phyloP scores from a whole-genome alignment of 805 yeast species.

The Blastobotrys chiropterorum region DNA sequence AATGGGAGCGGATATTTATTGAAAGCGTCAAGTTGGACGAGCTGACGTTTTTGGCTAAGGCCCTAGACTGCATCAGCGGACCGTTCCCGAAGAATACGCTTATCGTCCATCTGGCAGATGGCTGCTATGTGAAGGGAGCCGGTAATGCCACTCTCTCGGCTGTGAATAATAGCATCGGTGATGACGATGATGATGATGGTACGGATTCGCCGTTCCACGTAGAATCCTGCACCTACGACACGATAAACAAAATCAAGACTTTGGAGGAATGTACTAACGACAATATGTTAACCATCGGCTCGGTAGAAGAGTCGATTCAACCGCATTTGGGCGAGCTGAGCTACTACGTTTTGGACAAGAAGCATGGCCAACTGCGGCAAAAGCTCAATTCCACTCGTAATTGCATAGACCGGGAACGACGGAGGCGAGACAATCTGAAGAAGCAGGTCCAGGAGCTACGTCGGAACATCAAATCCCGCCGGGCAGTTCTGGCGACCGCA shows the following conservation, averaged over 20 bases:
- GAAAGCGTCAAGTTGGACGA: conserved; percentile 10
- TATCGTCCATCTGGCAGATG: conserved; percentile 18
- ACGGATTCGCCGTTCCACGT: not conserved
- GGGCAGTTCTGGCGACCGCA: conserved; percentile 5
- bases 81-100: conserved; percentile 16
- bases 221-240: conserved; percentile 20
- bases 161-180: not conserved
- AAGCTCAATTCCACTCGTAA: not conserved
- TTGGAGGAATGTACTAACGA: conserved; percentile 28
- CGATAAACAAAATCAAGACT: conserved; percentile 25
- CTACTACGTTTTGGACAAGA: conserved; percentile 1
- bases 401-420: conserved; percentile 3
- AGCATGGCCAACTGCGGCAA: conserved; percentile 8
- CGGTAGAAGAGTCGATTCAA: conserved; percentile 16
- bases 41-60: conserved; percentile 17
- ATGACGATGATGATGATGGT: not conserved
- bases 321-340: conserved; percentile 9
- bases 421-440: conserved; percentile 4
- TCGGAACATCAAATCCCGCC: conserved; percentile 8
- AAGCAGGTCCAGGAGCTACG: conserved; percentile 11
- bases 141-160: not conserved
- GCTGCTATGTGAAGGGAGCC: conserved; percentile 13
- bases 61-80: conserved; percentile 13
- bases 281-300: conserved; percentile 19
- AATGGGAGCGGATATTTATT: conserved; percentile 9